Base-by-base conservation (phyloP, 805 yeast species). In the Yarrowia osloensis region DNA sequence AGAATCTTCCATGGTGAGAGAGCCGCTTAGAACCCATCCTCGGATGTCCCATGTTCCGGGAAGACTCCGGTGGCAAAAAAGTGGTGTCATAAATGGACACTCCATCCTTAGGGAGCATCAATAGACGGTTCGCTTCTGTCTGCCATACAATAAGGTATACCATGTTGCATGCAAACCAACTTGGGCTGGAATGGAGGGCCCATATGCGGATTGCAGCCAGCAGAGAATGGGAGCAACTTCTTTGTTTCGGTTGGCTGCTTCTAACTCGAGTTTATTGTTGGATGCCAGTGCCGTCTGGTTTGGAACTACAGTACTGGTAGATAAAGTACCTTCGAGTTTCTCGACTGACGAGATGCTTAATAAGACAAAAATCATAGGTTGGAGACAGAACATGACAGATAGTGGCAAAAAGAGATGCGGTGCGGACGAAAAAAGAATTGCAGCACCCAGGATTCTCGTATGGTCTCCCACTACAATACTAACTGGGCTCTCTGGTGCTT, bases 401-500 rank as follows among this genome's bases (percentile, higher is more conserved):
- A 40, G 46, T 12, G 26, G 26, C 49, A 44, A 22, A 44, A 44
- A 44, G 49, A 22, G 22, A 44, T 7, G 9, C 2, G 11, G 13
- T 15, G 7, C 17, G 9, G 13, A 12, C 3, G 9, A 9, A 42
- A 21, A 21, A 42, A 22, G 26, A 44, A 44, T 44, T 44, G 49
- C 49, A 44, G 49, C 29, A 44, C 49, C 49, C 28, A 44, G 49
- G 49, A 44, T 44, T 44, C 49, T 44, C 49, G 49, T 44, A 44
- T 44, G 49, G 49, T 42, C 46, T 42, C 46, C 46, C 46, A 42
- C 46, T 42, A 42, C 49, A 44, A 44, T 44, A 44, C 29, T 44
- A 44, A 44, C 49, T 42, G n/a, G 49, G 29, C 49, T 44, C 49
- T 44, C 49, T 44, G 49, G 49, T 44, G 49, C 49, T 44, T 44